Evolutionary conservation across 495 filamentous ascomycete genomes (phyloP), one percentile per base, ranked within the genome.

Genomic region (Lasiosphaeria ovina): DNA sequence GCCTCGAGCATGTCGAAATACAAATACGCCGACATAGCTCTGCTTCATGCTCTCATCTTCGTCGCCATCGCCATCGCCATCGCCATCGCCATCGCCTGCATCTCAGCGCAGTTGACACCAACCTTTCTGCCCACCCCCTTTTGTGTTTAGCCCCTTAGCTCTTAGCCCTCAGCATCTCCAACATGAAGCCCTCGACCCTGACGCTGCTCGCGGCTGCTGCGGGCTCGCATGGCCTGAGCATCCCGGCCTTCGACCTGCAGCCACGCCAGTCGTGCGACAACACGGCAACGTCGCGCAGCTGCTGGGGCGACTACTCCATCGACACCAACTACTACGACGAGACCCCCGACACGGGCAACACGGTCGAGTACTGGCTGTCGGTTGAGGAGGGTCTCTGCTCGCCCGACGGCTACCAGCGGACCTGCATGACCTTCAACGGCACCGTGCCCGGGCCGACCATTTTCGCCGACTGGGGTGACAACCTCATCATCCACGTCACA

Each of bases 361-460:
- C 62, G 6, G 58, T 57, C 16, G 66, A 69, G 53, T 54, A 59
- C 31, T 67, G 65, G 54, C 71, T 76, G 42, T 66, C 74, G 42
- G 62, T 73, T n/a, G 42, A 68, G 51, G 61, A 69, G 35, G 67
- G 64, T 31, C 54, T 63, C 10, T 71, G 69, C 14, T 60, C 72
- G 11, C 85, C 85, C 1, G 84, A 87, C 65, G 79, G 81, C 8
- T 78, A 83, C 35, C 72, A 66, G 40, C 76, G 84, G n/a, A 76
- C 73, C 6, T 80, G 84, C 77, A 71, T 83, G 48, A 70, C 75
- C 9, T 77, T 86, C 64, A 85, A 87, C 65, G 79, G 78, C n/a
- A 76, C 76, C 47, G 77, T 78, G 38, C 84, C 84, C 0, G 84
- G 84, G 1, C 84, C 84, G 6, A 62, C 81, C 12, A 79, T 87